Base-by-base conservation (phyloP, 2,329 filamentous ascomycete species). In the Claviceps arundinis region DNA sequence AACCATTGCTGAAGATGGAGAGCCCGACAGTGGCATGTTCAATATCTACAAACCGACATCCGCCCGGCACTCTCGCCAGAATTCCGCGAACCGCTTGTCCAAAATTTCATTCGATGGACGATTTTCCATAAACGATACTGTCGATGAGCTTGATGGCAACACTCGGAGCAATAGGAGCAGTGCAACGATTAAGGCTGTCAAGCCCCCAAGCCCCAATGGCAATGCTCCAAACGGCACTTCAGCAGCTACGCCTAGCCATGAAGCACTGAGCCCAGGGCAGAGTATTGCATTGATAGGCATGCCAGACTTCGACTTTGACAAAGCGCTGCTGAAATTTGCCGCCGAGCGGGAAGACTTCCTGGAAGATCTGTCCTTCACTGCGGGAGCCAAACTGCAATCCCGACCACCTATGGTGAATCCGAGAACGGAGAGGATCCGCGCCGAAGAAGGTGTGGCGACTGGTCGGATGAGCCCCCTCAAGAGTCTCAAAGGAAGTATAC, bases 281-380 rank as follows among this genome's bases (percentile, higher is more conserved):
- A 44, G 47, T 13, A 37, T 43, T 4, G 53, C 47, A 14, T 50
- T 53, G 7, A 43, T 55, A 9, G 41, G 51, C 22, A 68, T 77
- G 56, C 70, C 68, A 53, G 89, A 95, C 63, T 89, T 87, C 62
- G 93, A 97, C 67, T 98, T 98, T 62, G 93, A 97, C 65, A 84
- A 87, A 63, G 91, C 93, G 26, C 75, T 98, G 59, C 73, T 89
- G 62, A 97, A 96, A 70, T 98, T 98, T 66, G 89, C 93, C 46
- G 85, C 84, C n/a, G 91, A 97, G 71, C 78, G 93, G 57, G 93
- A 98, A 61, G 85, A 84, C 55, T 98, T 98, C 62, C 73, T 97
- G 50, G 88, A 95, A 57, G 93, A 98, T 65, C 77, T 97, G 51
- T 89, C 84, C 58, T 89, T 97, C 65, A 88, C 80, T 58, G 89